A percentile compares a stretch with the other conserved stretches of the same genome.
phyloP scores from a whole-genome alignment of 257 asterid species.

The Salvia rosmarinus region DNA sequence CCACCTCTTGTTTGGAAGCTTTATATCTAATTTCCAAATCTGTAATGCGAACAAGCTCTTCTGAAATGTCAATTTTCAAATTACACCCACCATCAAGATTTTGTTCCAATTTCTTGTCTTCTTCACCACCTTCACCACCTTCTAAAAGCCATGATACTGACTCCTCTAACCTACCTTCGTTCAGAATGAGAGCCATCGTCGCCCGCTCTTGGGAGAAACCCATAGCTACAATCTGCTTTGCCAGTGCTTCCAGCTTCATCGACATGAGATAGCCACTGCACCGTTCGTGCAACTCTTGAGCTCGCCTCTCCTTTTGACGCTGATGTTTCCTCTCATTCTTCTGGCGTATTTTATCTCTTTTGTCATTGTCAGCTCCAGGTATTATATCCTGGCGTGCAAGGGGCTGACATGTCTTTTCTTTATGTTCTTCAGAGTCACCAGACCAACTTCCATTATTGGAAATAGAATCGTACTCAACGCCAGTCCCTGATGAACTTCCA shows the following conservation, averaged over 20 bases:
- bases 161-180: slow-evolving; percentile 91
- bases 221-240: slow-evolving; percentile 88
- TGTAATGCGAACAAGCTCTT: slow-evolving; percentile 73
- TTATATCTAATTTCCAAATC: slow-evolving; percentile 65
- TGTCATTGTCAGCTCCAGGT: slow-evolving; percentile 71
- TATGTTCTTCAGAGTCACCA: slow-evolving; percentile 90
- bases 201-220: slow-evolving; percentile 93
- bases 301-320: slow-evolving; percentile 76
- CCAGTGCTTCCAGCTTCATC: slow-evolving; percentile 70
- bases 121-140: slow-evolving; percentile 58
- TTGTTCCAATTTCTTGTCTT: slow-evolving; percentile 50
- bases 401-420: slow-evolving; percentile 50
- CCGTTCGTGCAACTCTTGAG: slow-evolving; percentile 67
- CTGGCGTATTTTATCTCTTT: slow-evolving; percentile 65
- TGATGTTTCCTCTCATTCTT: slow-evolving; percentile 72
- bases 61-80: slow-evolving; percentile 85
- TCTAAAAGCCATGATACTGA: slow-evolving; percentile 71
- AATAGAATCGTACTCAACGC: slow-evolving; percentile 66
- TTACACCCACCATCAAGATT: slow-evolving; percentile 60
- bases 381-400: slow-evolving; percentile 48
- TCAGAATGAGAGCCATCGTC: slow-evolving; percentile 84
- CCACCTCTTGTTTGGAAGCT: slow-evolving; percentile 87
- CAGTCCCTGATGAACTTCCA: slow-evolving; percentile 54
- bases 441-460: slow-evolving; percentile 96
- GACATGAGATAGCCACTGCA: slow-evolving; percentile 73